phyloP scores from a whole-genome alignment of 176 grass and related monocot species.

The Saccharum spontaneum region DNA sequence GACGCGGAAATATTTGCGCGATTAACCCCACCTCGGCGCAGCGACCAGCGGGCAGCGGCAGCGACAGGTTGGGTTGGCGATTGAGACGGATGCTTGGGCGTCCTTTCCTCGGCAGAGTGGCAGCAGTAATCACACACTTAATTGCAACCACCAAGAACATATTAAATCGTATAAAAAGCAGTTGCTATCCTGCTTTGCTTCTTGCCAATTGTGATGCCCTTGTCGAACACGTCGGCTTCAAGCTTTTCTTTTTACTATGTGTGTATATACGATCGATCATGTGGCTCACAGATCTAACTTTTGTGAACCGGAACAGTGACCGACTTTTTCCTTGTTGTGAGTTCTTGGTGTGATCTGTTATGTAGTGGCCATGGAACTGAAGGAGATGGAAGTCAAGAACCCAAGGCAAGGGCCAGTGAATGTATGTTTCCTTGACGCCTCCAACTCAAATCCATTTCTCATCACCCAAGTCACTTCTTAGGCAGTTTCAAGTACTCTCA shows the following conservation, averaged over 20 bases:
- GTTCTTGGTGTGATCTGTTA: neutral
- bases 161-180: slow-evolving; percentile 14
- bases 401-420: slow-evolving; percentile 13
- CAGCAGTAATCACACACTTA: slow-evolving; percentile 29
- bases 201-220: slow-evolving; percentile 29
- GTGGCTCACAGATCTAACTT: slow-evolving; percentile 30
- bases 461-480: neutral
- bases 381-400: slow-evolving; percentile 15
- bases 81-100: slow-evolving; percentile 4
- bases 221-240: slow-evolving; percentile 34
- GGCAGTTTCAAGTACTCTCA: neutral
- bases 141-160: slow-evolving; percentile 27
- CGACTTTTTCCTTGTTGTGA: neutral
- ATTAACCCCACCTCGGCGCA: neutral
- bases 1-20: neutral
- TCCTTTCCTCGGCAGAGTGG: slow-evolving; percentile 23
- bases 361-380: neutral
- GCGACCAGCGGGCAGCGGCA: neutral
- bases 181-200: slow-evolving; percentile 9
- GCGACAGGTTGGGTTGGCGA: neutral
- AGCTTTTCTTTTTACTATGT: neutral
- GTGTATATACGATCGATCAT: slow-evolving; percentile 27
- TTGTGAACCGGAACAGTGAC: slow-evolving; percentile 32
- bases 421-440: neutral
- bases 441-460: neutral